A percentile compares a stretch with the other conserved stretches of the same genome.
Conservation (phyloP, 1,139 yeast genomes). For the Debaryomycetaceae sp. region DNA sequence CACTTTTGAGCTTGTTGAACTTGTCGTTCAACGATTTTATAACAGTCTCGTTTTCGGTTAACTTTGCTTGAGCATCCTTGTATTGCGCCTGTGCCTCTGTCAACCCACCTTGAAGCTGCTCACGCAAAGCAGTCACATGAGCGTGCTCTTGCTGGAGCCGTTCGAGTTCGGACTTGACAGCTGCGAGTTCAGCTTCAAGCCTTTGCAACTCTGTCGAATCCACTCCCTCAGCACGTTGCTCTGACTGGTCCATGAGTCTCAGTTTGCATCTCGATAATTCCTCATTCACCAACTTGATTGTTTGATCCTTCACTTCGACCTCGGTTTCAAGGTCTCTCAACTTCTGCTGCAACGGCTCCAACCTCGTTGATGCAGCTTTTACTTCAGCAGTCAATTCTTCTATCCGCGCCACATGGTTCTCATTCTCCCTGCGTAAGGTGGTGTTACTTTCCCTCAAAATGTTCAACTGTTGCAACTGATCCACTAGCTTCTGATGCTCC, state of each 20-base stretch:
- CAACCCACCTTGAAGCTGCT: slow-evolving; percentile 12
- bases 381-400: slow-evolving; percentile 20
- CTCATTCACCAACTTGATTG: slow-evolving; percentile 30
- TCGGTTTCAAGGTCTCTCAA: slow-evolving; percentile 22
- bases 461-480: slow-evolving; percentile 64
- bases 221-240: slow-evolving; percentile 10
- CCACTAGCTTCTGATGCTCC: slow-evolving; percentile 52
- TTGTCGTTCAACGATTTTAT: slow-evolving; percentile 18
- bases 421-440: slow-evolving; percentile 56
- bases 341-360: slow-evolving; percentile 19
- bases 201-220: slow-evolving; percentile 28
- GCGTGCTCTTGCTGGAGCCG: slow-evolving; percentile 19
- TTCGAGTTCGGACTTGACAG: slow-evolving; percentile 27
- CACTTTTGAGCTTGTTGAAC: slow-evolving; percentile 8
- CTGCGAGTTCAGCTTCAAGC: slow-evolving; percentile 25
- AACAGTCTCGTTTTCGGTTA: background rate
- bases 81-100: slow-evolving; percentile 20
- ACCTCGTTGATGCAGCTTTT: slow-evolving; percentile 13
- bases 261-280: slow-evolving; percentile 33
- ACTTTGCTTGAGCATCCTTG: slow-evolving; percentile 7
- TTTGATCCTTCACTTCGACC: slow-evolving; percentile 29
- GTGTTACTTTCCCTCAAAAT: slow-evolving; percentile 71
- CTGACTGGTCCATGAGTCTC: slow-evolving; percentile 9
- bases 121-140: slow-evolving; percentile 27
- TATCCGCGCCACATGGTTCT: slow-evolving; percentile 20